Conservation (phyloP, 169 alveolate species). For the Eimeria maxima region DNA sequence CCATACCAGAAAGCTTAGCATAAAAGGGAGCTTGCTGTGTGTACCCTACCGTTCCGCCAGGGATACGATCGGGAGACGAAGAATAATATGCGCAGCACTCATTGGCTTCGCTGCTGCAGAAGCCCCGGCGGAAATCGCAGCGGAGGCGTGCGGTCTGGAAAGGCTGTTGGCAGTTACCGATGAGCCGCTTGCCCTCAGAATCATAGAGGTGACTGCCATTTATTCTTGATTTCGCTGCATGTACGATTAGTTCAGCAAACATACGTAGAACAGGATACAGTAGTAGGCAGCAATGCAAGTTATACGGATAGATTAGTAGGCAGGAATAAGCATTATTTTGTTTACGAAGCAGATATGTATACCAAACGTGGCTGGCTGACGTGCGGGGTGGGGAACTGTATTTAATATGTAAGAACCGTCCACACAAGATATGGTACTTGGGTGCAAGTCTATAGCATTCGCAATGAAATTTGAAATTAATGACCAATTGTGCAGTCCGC, state of each 20-base stretch:
- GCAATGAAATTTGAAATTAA: background rate
- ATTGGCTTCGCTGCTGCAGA: conserved; percentile 62
- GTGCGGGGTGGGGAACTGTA: no score
- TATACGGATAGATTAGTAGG: background rate
- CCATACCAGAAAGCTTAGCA: background rate
- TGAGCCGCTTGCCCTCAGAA: conserved; percentile 2
- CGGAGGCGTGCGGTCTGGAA: conserved; percentile 49
- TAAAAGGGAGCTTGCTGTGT: background rate
- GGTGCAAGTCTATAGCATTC: background rate
- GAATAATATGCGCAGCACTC: background rate
- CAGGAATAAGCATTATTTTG: background rate
- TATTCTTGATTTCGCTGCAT: background rate
- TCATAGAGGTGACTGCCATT: conserved; percentile 40
- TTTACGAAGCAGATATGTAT: background rate
- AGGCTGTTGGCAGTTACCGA: conserved; percentile 14
- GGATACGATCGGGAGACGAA: background rate
- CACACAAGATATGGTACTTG: background rate
- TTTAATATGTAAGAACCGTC: no score
- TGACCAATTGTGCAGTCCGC: background rate
- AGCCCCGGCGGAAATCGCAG: conserved; percentile 29
- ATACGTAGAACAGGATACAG: background rate
- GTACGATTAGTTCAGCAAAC: background rate
- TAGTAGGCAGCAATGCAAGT: background rate
- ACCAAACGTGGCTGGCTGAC: background rate
- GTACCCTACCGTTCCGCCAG: background rate